These are phyloP conservation scores for Hypericum androsaemum DNA, from an alignment of 345 rosid genomes.

Conservation along the genomic window DNA sequence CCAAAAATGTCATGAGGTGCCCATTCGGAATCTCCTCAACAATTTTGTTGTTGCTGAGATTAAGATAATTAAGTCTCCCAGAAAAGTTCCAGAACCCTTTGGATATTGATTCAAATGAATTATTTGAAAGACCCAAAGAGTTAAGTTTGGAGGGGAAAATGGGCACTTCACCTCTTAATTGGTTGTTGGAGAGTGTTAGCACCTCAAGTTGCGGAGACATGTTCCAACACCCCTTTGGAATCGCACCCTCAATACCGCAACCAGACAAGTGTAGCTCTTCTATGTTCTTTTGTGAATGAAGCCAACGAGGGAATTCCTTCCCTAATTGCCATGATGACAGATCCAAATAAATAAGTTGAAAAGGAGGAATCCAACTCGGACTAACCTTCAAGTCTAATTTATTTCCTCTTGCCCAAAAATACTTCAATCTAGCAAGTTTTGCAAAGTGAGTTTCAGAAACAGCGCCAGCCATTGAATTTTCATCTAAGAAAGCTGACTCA, in stretches of 20 bases:
- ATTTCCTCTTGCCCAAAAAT: no score
- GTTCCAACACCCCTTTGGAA: conserved; percentile 22
- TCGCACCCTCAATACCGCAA: conserved; percentile 10
- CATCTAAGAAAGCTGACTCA: conserved; percentile 5
- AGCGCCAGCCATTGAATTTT: conserved; percentile 1
- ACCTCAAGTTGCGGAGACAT: no score
- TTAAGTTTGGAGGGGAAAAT: conserved; percentile 9
- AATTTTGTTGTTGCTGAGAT: conserved; percentile 24
- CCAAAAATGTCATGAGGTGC: background rate
- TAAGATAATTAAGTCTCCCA: background rate
- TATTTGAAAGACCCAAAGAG: conserved; percentile 2
- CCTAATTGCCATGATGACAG: no score
- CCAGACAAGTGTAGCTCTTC: conserved; percentile 3
- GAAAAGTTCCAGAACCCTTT: conserved; percentile 18
- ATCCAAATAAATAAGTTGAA: no score
- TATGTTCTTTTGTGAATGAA: no score
- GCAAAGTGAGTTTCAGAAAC: background rate
- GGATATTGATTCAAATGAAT: conserved; percentile 14
- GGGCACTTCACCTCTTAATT: conserved; percentile 12
- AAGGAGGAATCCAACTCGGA: no score
- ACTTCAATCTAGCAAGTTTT: no score
- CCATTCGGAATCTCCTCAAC: conserved; percentile 20
- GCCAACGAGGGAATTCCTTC: no score
- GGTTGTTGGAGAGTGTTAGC: conserved; percentile 1
- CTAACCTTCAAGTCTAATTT: no score